Evolutionary conservation across 202 grass and related monocot genomes (phyloP).

Genomic region (Zizania palustris): DNA sequence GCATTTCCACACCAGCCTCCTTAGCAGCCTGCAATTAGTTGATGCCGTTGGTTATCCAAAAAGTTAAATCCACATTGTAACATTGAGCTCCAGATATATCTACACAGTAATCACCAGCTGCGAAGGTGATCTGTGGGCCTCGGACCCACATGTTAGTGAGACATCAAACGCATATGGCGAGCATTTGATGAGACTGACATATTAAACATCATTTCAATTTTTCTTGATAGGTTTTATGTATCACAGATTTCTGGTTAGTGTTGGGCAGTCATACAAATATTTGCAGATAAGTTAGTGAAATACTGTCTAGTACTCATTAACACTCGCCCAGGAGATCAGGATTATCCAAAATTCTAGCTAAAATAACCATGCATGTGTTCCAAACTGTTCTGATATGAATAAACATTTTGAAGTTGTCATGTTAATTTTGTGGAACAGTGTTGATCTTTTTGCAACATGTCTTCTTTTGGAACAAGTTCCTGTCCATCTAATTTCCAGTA

Average conservation of each 20-base stretch:
- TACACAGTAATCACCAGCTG: neutral
- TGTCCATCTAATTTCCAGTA: slow-evolving; percentile 9
- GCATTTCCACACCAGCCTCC: slow-evolving; percentile 52
- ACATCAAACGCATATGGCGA: neutral
- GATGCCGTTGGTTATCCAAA: neutral
- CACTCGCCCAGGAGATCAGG: neutral
- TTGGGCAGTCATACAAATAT: neutral
- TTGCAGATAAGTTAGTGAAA: neutral
- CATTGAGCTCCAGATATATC: neutral
- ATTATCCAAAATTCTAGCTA: neutral
- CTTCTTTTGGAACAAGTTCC: neutral
- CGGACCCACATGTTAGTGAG: neutral
- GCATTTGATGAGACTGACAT: neutral
- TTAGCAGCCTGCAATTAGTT: slow-evolving; percentile 65
- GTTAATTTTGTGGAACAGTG: neutral
- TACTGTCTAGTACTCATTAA: neutral
- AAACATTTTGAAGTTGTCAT: neutral
- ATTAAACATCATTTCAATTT: neutral
- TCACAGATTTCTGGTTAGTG: neutral
- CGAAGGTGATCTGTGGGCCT: neutral
- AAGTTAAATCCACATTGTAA: neutral
- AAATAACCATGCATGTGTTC: neutral
- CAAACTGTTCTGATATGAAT: neutral
- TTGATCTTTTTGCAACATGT: neutral
- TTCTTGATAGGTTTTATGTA: neutral